Evolutionary conservation across 805 yeast species (phyloP).

Genomic region (Teunomyces lycoperdinae): DNA sequence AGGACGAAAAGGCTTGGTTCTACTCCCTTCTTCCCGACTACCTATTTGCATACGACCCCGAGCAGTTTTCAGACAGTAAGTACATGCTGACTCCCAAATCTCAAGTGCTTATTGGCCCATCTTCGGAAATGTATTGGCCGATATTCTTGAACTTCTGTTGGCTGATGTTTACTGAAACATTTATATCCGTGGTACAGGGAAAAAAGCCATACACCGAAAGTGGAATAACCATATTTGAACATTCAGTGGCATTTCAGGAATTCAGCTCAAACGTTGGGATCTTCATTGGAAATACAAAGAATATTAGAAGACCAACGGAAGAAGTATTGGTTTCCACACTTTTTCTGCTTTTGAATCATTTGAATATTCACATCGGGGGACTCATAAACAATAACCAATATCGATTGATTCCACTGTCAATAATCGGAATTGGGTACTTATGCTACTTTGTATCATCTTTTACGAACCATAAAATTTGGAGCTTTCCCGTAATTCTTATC

Average conservation of each 20-base stretch:
- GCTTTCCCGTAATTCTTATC: conserved; percentile 54
- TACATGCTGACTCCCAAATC: conserved; percentile 28
- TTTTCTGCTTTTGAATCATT: conserved; percentile 56
- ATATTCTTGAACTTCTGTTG: conserved; percentile 56
- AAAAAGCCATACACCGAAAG: conserved; percentile 56
- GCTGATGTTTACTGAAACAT: conserved; percentile 65
- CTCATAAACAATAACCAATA: conserved; percentile 49
- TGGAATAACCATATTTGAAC: conserved; percentile 72
- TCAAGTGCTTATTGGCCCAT: conserved; percentile 45
- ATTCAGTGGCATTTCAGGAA: conserved; percentile 74
- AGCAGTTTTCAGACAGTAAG: conserved; percentile 13
- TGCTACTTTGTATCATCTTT: conserved; percentile 40
- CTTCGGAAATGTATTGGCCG: conserved; percentile 55
- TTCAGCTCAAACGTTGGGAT: conserved; percentile 41
- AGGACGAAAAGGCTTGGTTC: conserved; percentile 8
- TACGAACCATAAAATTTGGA: conserved; percentile 37
- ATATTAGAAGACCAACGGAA: conserved; percentile 44
- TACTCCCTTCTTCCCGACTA: conserved; percentile 11
- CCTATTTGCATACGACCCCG: conserved; percentile 25
- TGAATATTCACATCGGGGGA: conserved; percentile 62
- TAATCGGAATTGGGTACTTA: conserved; percentile 55
- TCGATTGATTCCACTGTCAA: conserved; percentile 61
- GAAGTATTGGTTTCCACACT: conserved; percentile 52
- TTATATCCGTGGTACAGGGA: conserved; percentile 57
- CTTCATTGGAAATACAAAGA: conserved; percentile 19